These are phyloP conservation scores for Brasilioporus rufonigricans DNA, from an alignment of 768 basidiomycete genomes.

Conservation along the genomic window DNA sequence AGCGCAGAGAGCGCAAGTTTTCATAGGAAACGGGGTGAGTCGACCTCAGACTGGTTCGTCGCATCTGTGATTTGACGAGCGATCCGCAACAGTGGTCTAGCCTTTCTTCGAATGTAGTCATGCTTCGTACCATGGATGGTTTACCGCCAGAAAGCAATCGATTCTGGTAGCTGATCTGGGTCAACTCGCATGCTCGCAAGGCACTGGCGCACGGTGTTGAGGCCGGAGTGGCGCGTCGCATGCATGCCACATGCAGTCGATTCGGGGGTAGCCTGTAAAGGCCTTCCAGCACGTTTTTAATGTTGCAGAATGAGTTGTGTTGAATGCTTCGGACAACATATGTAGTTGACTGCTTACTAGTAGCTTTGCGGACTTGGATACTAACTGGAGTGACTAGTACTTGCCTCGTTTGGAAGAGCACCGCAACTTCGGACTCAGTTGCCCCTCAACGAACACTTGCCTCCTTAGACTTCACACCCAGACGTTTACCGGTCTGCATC, in stretches of 20 bases:
- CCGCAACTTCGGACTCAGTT: conserved; percentile 1
- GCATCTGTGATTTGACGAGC: neutral
- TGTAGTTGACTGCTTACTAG: neutral
- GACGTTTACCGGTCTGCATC: neutral
- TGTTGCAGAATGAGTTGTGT: neutral
- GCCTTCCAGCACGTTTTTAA: too few relatives aligned
- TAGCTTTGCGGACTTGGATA: neutral
- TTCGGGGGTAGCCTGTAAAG: too few relatives aligned
- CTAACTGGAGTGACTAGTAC: neutral
- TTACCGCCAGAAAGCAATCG: conserved; percentile 28
- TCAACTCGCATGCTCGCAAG: too few relatives aligned
- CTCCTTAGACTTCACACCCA: neutral
- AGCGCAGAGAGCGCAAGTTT: conserved; percentile 43
- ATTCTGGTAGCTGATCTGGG: conserved; percentile 29
- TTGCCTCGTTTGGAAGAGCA: conserved; percentile 18
- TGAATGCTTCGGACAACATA: too few relatives aligned
- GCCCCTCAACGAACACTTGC: conserved; percentile 11
- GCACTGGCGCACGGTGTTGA: too few relatives aligned
- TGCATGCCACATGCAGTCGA: neutral
- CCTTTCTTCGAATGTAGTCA: conserved; percentile 39
- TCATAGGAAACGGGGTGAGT: conserved; percentile 53
- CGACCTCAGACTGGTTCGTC: neutral
- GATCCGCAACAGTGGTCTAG: conserved; percentile 36
- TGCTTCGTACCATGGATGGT: conserved; percentile 35
- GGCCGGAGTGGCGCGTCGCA: too few relatives aligned